Percentiles rank a stretch among this genome's conserved stretches.
Evolutionary conservation across 331 rosid genomes (phyloP).

Genomic region (Quercus tomentella): DNA sequence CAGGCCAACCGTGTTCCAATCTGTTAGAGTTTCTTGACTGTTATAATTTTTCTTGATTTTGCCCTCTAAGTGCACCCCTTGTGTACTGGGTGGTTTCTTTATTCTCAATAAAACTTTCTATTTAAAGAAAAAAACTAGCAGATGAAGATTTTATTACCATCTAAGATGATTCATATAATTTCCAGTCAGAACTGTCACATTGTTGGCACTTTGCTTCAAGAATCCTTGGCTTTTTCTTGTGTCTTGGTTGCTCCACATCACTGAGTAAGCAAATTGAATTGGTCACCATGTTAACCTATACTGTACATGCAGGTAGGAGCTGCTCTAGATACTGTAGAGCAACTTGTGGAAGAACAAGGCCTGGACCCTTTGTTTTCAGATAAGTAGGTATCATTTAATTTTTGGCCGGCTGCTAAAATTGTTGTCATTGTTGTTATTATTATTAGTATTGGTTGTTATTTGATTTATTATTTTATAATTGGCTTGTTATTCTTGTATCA

Average conservation of each 20-base stretch:
- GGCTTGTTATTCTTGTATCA: too few species aligned
- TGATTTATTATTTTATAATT: too few species aligned
- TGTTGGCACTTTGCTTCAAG: not conserved
- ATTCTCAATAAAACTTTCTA: too few species aligned
- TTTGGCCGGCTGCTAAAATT: not conserved
- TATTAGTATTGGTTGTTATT: not conserved
- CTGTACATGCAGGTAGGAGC: slow-evolving; percentile 47
- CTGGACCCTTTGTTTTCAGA: slow-evolving; percentile 51
- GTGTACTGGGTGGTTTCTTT: too few species aligned
- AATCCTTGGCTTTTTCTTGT: not conserved
- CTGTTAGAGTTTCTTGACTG: too few species aligned
- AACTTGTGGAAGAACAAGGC: slow-evolving; percentile 61
- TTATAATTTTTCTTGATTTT: too few species aligned
- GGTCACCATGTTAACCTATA: not conserved
- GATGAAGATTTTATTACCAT: too few species aligned
- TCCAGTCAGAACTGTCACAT: not conserved
- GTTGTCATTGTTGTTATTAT: not conserved
- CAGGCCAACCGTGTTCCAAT: too few species aligned
- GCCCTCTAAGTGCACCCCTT: too few species aligned
- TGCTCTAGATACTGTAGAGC: slow-evolving; percentile 66
- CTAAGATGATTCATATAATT: too few species aligned
- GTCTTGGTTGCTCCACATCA: not conserved
- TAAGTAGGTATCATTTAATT: slow-evolving; percentile 40
- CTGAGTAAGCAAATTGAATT: not conserved
- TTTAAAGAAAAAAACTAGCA: too few species aligned